These are phyloP conservation scores for Yarrowia yakushimensis DNA, from an alignment of 805 yeast species.

Conservation along the genomic window DNA sequence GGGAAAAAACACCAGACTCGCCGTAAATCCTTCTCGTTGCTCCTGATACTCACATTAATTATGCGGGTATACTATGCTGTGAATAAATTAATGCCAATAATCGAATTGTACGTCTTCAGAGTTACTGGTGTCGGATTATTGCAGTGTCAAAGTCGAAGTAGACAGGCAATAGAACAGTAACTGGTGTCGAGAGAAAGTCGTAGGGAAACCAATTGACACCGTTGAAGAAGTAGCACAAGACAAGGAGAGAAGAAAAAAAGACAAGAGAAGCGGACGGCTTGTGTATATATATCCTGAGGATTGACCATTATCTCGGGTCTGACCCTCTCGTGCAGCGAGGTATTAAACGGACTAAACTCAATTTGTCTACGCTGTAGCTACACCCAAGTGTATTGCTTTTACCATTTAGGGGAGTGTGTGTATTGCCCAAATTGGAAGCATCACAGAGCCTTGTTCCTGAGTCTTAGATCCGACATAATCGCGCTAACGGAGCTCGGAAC, in stretches of 20 bases:
- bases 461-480: conserved; percentile 24
- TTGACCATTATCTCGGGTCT: conserved; percentile 9
- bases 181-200: conserved; percentile 10
- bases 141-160: not conserved
- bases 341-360: conserved; percentile 21
- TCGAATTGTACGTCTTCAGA: conserved; percentile 23
- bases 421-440: conserved; percentile 21
- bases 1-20: not conserved
- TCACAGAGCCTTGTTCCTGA: conserved; percentile 23
- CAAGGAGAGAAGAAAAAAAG: conserved; percentile 23
- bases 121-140: conserved; percentile 19
- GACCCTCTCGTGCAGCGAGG: conserved; percentile 2
- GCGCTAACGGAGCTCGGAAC: conserved; percentile 22
- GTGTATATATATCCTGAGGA: conserved; percentile 5
- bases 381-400: conserved; percentile 1
- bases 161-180: conserved; percentile 20
- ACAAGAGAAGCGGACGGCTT: conserved; percentile 10
- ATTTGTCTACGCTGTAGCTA: not conserved
- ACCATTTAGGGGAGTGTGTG: conserved; percentile 10
- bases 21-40: not conserved
- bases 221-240: conserved; percentile 23
- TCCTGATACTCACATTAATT: conserved; percentile 21
- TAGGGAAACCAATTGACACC: conserved; percentile 15
- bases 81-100: conserved; percentile 24
- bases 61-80: conserved; percentile 25